Percentiles rank a stretch among this genome's conserved stretches.
Evolutionary conservation across 1,284 basidiomycete genomes (phyloP).

Genomic region (Ustilago nuda): DNA sequence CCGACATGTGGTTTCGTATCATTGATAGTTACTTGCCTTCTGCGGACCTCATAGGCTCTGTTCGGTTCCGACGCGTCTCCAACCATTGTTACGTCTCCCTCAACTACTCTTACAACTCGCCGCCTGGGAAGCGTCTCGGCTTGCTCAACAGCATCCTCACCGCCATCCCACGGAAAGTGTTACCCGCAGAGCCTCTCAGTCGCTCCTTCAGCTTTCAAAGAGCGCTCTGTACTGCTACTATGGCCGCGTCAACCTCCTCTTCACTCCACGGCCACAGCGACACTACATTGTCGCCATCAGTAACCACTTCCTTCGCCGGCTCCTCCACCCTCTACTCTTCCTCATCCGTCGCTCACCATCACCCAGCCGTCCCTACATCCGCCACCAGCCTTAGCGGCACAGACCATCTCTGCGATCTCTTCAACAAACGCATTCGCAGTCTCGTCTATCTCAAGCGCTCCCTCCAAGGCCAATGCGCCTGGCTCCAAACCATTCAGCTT

Average conservation of each 20-base stretch:
- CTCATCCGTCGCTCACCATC: not conserved
- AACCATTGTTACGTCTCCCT: too few species aligned
- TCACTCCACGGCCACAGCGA: conserved; percentile 11
- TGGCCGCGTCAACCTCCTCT: conserved; percentile 23
- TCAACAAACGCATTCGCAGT: conserved; percentile 47
- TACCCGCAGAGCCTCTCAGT: not conserved
- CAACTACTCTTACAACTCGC: too few species aligned
- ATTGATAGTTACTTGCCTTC: too few species aligned
- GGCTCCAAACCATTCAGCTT: conserved; percentile 50
- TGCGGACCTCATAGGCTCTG: too few species aligned
- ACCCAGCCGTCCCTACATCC: not conserved
- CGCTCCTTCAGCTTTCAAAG: not conserved
- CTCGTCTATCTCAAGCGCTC: conserved; percentile 49
- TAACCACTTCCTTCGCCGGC: conserved; percentile 14
- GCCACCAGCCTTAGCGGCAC: conserved; percentile 19
- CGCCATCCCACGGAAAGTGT: too few species aligned
- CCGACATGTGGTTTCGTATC: too few species aligned
- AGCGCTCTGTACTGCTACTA: conserved; percentile 1
- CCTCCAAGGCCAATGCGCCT: conserved; percentile 34
- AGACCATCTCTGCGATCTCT: conserved; percentile 38
- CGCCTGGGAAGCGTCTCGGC: too few species aligned
- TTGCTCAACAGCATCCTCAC: not conserved
- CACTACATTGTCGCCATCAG: conserved; percentile 15
- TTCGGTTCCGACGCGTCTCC: too few species aligned
- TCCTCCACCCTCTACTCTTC: conserved; percentile 23